Conservation (phyloP, 2,329 filamentous ascomycete genomes). For the Salinomyces thailandicus region DNA sequence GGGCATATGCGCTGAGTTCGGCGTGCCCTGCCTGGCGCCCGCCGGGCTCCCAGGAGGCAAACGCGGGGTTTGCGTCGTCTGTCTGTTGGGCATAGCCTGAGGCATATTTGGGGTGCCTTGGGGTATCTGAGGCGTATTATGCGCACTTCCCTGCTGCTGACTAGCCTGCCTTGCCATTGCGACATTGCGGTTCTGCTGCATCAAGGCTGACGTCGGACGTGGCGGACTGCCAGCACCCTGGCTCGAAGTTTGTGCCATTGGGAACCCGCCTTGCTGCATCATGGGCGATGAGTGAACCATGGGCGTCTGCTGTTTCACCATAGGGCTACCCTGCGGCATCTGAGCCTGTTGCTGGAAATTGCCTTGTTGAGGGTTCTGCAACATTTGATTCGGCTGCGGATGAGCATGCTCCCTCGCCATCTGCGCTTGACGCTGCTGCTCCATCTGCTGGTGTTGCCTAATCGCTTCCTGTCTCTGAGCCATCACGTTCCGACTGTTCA, state of each 20-base stretch:
- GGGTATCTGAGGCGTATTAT: slow-evolving; percentile 29
- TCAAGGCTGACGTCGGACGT: slow-evolving; percentile 55
- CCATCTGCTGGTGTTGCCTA: slow-evolving; percentile 20
- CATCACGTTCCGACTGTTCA: not conserved
- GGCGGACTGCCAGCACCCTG: slow-evolving; percentile 57
- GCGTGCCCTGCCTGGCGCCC: slow-evolving; percentile 18
- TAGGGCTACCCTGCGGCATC: slow-evolving; percentile 52
- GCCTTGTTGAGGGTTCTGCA: slow-evolving; percentile 31
- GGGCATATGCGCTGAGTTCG: slow-evolving; percentile 18
- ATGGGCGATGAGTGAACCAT: slow-evolving; percentile 38
- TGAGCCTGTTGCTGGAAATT: slow-evolving; percentile 37
- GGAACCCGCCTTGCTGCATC: slow-evolving; percentile 32
- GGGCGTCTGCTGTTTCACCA: slow-evolving; percentile 36
- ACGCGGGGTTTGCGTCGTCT: slow-evolving; percentile 29
- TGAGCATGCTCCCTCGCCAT: slow-evolving; percentile 25
- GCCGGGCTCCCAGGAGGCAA: slow-evolving; percentile 26
- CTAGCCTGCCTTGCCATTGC: slow-evolving; percentile 29
- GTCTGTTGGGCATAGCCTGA: slow-evolving; percentile 23
- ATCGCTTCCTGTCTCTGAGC: slow-evolving; percentile 5
- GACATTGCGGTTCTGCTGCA: slow-evolving; percentile 23
- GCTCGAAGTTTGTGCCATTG: slow-evolving; percentile 51
- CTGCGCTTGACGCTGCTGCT: slow-evolving; percentile 20
- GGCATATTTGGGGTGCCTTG: slow-evolving; percentile 29
- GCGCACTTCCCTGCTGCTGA: slow-evolving; percentile 27
- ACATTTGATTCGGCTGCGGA: slow-evolving; percentile 29